Evolutionary conservation across 352 stramenopile species (phyloP).

Genomic region (Pythium coloratum): DNA sequence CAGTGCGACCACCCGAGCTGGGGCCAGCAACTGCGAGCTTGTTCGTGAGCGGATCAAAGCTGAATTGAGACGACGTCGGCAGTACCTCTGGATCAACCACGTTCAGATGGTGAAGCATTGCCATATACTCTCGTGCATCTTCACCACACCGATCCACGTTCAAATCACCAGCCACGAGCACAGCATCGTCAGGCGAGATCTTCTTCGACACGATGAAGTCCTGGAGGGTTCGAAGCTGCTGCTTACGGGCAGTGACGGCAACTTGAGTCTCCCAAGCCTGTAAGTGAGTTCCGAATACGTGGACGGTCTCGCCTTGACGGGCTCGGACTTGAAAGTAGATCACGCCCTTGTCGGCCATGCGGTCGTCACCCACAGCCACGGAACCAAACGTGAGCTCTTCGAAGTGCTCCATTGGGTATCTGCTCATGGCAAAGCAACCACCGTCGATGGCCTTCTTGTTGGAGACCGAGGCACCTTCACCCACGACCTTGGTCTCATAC

Average conservation of each 20-base stretch:
- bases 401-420: conserved; percentile 52
- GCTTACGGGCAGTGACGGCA: conserved; percentile 38
- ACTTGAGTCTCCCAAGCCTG: conserved; percentile 63
- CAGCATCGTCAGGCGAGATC: conserved; percentile 44
- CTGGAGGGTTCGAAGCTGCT: conserved; percentile 46
- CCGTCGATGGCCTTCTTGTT: conserved; percentile 66
- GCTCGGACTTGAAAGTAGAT: conserved; percentile 57
- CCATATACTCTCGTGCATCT: conserved; percentile 35
- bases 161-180: conserved; percentile 61
- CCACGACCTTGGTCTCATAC: conserved; percentile 69
- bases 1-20: conserved; percentile 54
- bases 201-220: conserved; percentile 51
- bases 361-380: conserved; percentile 54
- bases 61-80: conserved; percentile 41
- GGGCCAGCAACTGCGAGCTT: conserved; percentile 52
- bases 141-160: conserved; percentile 51
- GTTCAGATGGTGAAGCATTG: conserved; percentile 49
- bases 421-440: conserved; percentile 71
- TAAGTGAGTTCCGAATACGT: conserved; percentile 66
- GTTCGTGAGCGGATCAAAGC: conserved; percentile 68
- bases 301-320: conserved; percentile 34
- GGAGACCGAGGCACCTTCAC: conserved; percentile 42
- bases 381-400: conserved; percentile 63
- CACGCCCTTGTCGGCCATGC: conserved; percentile 63
- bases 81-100: conserved; percentile 36